Conservation (phyloP, 441 rosid species). For the Melastoma candidum region DNA sequence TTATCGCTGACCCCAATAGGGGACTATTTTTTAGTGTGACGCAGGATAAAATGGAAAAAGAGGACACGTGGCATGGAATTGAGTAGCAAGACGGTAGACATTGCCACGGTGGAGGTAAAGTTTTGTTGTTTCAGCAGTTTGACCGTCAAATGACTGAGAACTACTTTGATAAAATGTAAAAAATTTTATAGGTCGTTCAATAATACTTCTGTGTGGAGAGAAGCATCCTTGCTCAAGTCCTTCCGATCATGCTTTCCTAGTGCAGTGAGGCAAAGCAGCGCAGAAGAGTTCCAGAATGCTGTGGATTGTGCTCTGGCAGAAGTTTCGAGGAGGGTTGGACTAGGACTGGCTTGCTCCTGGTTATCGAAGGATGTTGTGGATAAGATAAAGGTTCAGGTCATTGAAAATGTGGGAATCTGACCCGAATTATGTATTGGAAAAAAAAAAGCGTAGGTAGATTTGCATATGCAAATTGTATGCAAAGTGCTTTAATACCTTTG, state of each 20-base stretch:
- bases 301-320: slow-evolving; percentile 66
- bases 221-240: slow-evolving; percentile 49
- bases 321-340: slow-evolving; percentile 61
- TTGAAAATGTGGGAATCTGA: slow-evolving; percentile 51
- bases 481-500: slow-evolving; percentile 45
- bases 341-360: slow-evolving; percentile 65
- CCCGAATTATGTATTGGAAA: slow-evolving; percentile 34
- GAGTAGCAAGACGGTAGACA: too few relatives aligned
- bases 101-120: too few relatives aligned
- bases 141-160: too few relatives aligned
- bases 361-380: slow-evolving; percentile 34
- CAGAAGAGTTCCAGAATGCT: too few relatives aligned
- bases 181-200: too few relatives aligned
- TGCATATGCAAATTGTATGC: slow-evolving; percentile 30
- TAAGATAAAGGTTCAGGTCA: slow-evolving; percentile 35
- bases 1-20: too few relatives aligned
- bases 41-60: too few relatives aligned
- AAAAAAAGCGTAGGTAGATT: slow-evolving; percentile 39
- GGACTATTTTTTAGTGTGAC: too few relatives aligned
- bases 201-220: slow-evolving; percentile 68
- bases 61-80: too few relatives aligned
- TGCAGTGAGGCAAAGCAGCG: slow-evolving; percentile 55
- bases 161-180: too few relatives aligned
- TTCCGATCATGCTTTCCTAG: slow-evolving; percentile 41
- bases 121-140: too few relatives aligned